Conservation (phyloP, 805 yeast species). For the Yamadazyma scolyti region DNA sequence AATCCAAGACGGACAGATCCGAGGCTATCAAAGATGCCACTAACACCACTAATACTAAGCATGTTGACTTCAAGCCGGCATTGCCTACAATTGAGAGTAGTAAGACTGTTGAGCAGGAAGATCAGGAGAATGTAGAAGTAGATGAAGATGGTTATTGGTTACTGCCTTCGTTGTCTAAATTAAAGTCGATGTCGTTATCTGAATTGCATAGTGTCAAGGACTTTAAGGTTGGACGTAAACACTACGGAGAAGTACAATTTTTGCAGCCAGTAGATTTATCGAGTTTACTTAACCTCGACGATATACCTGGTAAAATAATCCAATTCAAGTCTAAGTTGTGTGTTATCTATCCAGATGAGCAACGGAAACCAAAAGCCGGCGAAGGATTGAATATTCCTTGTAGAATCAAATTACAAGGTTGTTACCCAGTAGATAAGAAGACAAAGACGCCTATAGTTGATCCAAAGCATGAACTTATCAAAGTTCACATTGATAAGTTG, state of each 20-base stretch:
- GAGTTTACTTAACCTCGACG: conserved; percentile 45
- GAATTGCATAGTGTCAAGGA: conserved; percentile 62
- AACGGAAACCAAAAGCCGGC: conserved; percentile 66
- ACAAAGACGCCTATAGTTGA: conserved; percentile 73
- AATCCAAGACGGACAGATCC: conserved; percentile 16
- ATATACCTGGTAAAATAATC: conserved; percentile 64
- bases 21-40: conserved; percentile 1
- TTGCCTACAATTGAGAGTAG: conserved; percentile 22
- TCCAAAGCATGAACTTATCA: conserved; percentile 67
- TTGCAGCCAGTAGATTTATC: conserved; percentile 81
- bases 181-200: conserved; percentile 55
- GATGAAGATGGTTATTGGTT: conserved; percentile 84
- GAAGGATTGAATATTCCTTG: conserved; percentile 82
- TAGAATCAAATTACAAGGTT: conserved; percentile 67
- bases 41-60: conserved; percentile 10
- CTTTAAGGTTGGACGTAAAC: conserved; percentile 74
- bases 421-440: conserved; percentile 75
- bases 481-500: conserved; percentile 64
- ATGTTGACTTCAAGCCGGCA: conserved; percentile 36
- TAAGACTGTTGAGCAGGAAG: conserved; percentile 10
- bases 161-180: conserved; percentile 67
- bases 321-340: conserved; percentile 58
- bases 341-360: conserved; percentile 70
- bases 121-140: conserved; percentile 20
- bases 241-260: conserved; percentile 76